Evolutionary conservation across 2,329 filamentous ascomycete species (phyloP).

Genomic region (Westerdykella ornata): DNA sequence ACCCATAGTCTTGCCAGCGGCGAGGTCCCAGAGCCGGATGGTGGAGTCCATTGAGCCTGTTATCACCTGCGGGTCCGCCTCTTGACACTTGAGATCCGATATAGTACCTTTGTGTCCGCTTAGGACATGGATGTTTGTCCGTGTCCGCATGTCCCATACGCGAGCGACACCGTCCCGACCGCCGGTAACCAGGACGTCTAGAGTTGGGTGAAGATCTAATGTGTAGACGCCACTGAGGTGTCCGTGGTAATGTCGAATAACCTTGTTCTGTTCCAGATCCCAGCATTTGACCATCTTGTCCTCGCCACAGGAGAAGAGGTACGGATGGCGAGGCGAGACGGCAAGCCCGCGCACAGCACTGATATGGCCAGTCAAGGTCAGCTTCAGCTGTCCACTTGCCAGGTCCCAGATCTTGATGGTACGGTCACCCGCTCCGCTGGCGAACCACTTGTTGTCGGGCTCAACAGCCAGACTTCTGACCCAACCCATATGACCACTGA

Average conservation of each 20-base stretch:
- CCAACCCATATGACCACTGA: constrained; percentile 94
- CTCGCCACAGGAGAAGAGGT: constrained; percentile 94
- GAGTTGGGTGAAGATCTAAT: constrained; percentile 81
- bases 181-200: constrained; percentile 91
- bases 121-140: constrained; percentile 91
- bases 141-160: constrained; percentile 97
- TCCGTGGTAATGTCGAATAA: constrained; percentile 95
- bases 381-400: constrained; percentile 70
- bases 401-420: constrained; percentile 99
- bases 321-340: constrained; percentile 87
- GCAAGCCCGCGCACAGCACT: constrained; percentile 58
- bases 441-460: constrained; percentile 96
- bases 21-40: constrained; percentile 88
- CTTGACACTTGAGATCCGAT: constrained; percentile 82
- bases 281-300: constrained; percentile 99
- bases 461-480: constrained; percentile 69
- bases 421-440: constrained; percentile 85
- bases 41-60: constrained; percentile 88
- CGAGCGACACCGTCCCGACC: constrained; percentile 89
- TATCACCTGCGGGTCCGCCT: constrained; percentile 93
- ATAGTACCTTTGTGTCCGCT: constrained; percentile 87
- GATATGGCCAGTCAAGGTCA: constrained; percentile 29
- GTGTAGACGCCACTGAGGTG: constrained; percentile 96
- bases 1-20: constrained; percentile 91
- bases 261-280: constrained; percentile 99